Evolutionary conservation across 2,329 filamentous ascomycete genomes (phyloP).

Genomic region (Aspergillus candidus): DNA sequence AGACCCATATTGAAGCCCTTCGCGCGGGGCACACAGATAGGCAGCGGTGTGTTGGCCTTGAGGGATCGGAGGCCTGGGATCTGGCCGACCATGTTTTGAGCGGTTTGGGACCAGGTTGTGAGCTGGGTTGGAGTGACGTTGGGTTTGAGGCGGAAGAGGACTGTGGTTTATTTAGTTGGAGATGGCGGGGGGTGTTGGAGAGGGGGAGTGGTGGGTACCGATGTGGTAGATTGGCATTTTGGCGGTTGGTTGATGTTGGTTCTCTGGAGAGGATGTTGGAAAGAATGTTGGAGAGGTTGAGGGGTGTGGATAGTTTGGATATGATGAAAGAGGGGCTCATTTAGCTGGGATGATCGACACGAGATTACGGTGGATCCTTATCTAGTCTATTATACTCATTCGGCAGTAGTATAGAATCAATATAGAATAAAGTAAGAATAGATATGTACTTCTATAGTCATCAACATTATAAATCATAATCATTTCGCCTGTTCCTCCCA

Average conservation of each 20-base stretch:
- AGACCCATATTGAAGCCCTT: constrained; percentile 43
- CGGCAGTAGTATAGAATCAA: no score
- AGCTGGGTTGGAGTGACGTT: constrained; percentile 31
- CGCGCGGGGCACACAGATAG: constrained; percentile 36
- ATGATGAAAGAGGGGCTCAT: no score
- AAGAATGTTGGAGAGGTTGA: no score
- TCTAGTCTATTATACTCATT: no score
- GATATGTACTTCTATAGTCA: constrained; percentile 6
- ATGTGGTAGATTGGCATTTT: constrained; percentile 39
- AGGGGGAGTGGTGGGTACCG: constrained; percentile 19
- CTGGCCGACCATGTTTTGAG: constrained; percentile 37
- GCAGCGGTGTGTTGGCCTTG: constrained; percentile 32
- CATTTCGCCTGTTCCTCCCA: constrained; percentile 67
- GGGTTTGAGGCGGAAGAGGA: constrained; percentile 40
- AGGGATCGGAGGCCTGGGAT: constrained; percentile 38
- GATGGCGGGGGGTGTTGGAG: background rate
- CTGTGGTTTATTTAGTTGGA: constrained; percentile 16
- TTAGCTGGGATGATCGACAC: no score
- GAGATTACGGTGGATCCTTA: no score
- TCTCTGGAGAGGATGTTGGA: no score
- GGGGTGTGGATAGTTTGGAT: no score
- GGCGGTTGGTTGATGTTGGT: no score
- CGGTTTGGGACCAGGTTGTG: constrained; percentile 23
- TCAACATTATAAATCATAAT: constrained; percentile 14
- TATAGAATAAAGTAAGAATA: no score